Percentiles rank a stretch among this genome's conserved stretches.
phyloP scores from a whole-genome alignment of 2,329 filamentous ascomycete species.

The Colletotrichum tanaceti region DNA sequence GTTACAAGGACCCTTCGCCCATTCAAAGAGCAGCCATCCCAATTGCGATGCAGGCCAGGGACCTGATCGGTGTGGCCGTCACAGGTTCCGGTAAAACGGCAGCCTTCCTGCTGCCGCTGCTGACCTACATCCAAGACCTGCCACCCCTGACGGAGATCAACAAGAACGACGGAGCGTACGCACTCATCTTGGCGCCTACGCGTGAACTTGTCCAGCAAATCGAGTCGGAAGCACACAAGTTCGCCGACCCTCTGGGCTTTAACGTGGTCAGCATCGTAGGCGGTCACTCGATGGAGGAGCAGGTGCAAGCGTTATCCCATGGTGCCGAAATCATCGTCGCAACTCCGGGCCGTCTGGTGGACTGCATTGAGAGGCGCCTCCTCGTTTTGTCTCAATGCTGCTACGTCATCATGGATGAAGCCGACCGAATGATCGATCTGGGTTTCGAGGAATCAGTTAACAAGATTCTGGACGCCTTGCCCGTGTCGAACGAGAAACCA shows the following conservation, averaged over 20 bases:
- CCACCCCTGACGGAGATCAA: conserved; percentile 85
- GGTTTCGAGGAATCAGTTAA: conserved; percentile 98
- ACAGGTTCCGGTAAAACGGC: conserved; percentile 99
- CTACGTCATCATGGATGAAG: conserved; percentile 99
- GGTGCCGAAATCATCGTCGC: conserved; percentile 98
- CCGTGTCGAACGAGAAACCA: conserved; percentile 93
- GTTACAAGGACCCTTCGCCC: conserved; percentile 90
- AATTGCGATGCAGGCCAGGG: conserved; percentile 89
- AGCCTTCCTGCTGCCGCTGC: conserved; percentile 88
- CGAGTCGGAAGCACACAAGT: conserved; percentile 92
- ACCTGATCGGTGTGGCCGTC: conserved; percentile 97
- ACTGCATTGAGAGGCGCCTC: conserved; percentile 94
- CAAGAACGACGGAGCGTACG: conserved; percentile 95
- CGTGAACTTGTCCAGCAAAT: conserved; percentile 98
- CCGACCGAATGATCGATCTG: conserved; percentile 98
- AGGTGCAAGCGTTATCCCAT: conserved; percentile 88
- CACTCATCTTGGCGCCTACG: conserved; percentile 95
- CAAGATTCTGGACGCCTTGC: conserved; percentile 94
- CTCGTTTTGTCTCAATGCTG: conserved; percentile 96
- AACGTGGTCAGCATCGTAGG: conserved; percentile 98
- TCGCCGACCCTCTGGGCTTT: conserved; percentile 90
- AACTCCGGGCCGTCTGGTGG: conserved; percentile 95
- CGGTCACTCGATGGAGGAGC: conserved; percentile 94
- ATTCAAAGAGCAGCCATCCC: conserved; percentile 96
- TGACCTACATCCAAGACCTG: conserved; percentile 94